A percentile compares a stretch with the other conserved stretches of the same genome.
Conservation (phyloP, 73 alveolate species). For the Loxodes magnus region DNA sequence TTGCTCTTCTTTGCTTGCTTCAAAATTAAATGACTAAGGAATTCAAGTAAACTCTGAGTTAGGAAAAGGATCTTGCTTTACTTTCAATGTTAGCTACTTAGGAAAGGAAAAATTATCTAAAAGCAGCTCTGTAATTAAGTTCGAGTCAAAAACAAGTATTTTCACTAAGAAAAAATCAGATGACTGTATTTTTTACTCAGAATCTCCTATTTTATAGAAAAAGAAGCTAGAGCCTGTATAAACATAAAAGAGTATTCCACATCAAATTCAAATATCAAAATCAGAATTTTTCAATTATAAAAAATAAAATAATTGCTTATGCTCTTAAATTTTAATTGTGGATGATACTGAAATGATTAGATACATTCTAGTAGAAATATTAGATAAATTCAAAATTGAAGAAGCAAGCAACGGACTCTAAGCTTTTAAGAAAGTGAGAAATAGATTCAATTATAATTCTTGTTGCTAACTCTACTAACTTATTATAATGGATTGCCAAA, state of each 20-base stretch:
- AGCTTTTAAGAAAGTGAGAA: too few species aligned
- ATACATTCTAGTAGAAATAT: not conserved
- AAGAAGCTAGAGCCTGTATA: not conserved
- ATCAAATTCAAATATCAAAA: too few species aligned
- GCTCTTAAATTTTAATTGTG: not conserved
- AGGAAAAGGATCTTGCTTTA: slow-evolving; percentile 1
- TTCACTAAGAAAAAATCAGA: not conserved
- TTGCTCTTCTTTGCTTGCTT: not conserved
- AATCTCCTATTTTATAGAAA: not conserved
- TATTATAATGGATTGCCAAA: not conserved
- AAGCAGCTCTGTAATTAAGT: not conserved
- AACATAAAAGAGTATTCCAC: too few species aligned
- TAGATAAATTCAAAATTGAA: not conserved
- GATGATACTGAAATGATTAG: not conserved
- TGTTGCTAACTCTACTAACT: too few species aligned
- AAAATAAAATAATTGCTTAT: not conserved
- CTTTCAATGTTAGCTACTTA: not conserved
- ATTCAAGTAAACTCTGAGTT: not conserved
- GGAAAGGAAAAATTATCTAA: not conserved
- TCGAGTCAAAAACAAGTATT: not conserved
- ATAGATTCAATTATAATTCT: too few species aligned
- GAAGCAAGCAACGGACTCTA: not conserved
- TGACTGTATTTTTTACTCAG: not conserved
- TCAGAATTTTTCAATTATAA: not conserved
- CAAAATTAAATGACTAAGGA: not conserved